Evolutionary conservation across 1,139 yeast genomes (phyloP).

Genomic region (Saccharomycopsis hybrid): DNA sequence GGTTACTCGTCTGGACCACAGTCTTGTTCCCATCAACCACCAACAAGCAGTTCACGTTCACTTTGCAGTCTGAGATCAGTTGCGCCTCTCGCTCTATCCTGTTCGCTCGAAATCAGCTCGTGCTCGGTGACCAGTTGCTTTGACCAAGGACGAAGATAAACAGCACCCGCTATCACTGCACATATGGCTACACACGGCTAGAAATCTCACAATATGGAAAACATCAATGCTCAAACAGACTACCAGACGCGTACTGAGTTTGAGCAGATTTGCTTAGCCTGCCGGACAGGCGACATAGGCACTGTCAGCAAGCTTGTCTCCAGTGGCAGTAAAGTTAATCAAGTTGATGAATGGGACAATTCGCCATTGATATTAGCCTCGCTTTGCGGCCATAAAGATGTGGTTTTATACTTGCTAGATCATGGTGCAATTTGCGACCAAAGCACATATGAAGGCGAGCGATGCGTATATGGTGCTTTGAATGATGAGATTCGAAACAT

Average conservation of each 20-base stretch:
- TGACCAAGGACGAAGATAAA: too few relatives aligned
- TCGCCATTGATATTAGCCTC: conserved; percentile 69
- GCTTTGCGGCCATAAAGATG: conserved; percentile 62
- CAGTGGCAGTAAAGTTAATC: conserved; percentile 50
- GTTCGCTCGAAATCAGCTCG: neutral
- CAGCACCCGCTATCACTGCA: neutral
- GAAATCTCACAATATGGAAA: conserved; percentile 4
- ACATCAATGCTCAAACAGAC: conserved; percentile 11
- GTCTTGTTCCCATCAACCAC: too few relatives aligned
- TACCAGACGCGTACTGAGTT: neutral
- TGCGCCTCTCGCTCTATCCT: too few relatives aligned
- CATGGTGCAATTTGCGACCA: conserved; percentile 73
- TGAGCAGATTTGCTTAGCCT: conserved; percentile 34
- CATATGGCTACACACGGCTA: neutral
- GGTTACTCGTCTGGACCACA: too few relatives aligned
- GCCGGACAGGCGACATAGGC: conserved; percentile 63
- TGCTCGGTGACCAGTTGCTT: neutral
- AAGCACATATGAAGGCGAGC: conserved; percentile 73
- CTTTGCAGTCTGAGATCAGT: too few relatives aligned
- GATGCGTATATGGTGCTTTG: conserved; percentile 74
- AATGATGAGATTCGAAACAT: conserved; percentile 58
- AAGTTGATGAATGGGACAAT: conserved; percentile 66
- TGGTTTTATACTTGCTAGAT: conserved; percentile 54
- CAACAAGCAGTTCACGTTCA: too few relatives aligned
- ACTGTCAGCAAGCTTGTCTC: conserved; percentile 53